phyloP scores from a whole-genome alignment of 1,139 yeast species.

The Yarrowia galli region DNA sequence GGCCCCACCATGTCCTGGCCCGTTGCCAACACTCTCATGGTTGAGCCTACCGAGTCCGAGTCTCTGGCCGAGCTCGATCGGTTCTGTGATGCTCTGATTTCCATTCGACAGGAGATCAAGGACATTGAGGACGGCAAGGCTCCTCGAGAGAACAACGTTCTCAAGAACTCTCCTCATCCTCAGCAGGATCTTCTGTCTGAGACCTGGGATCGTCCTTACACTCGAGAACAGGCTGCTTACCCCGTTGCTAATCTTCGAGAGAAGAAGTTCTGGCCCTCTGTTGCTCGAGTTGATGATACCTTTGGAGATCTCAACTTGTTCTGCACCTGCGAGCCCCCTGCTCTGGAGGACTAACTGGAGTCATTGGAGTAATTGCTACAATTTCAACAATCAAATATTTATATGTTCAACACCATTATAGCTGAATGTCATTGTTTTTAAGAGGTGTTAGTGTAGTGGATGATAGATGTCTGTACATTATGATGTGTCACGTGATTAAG shows the following conservation, averaged over 20 bases:
- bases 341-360: constrained; percentile 41
- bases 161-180: constrained; percentile 93
- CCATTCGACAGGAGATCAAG: constrained; percentile 82
- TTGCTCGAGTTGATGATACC: constrained; percentile 89
- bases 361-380: neutral
- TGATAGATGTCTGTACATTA: neutral
- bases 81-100: constrained; percentile 84
- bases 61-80: constrained; percentile 86
- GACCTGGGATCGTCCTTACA: constrained; percentile 88
- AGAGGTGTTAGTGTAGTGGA: no score
- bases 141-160: constrained; percentile 65
- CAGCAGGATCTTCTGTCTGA: constrained; percentile 73
- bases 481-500: no score
- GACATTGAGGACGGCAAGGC: constrained; percentile 73
- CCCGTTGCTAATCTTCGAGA: constrained; percentile 77
- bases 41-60: constrained; percentile 97
- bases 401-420: constrained; percentile 26
- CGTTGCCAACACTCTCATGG: constrained; percentile 95
- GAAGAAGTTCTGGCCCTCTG: constrained; percentile 94
- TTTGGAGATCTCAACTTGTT: constrained; percentile 92
- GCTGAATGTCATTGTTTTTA: constrained; percentile 15
- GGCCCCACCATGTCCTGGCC: constrained; percentile 99
- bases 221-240: constrained; percentile 92
- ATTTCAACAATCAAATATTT: constrained; percentile 18
- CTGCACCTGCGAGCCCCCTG: constrained; percentile 74